Conservation (phyloP, 208 protist genomes). For the Leishmania tarentolae region DNA sequence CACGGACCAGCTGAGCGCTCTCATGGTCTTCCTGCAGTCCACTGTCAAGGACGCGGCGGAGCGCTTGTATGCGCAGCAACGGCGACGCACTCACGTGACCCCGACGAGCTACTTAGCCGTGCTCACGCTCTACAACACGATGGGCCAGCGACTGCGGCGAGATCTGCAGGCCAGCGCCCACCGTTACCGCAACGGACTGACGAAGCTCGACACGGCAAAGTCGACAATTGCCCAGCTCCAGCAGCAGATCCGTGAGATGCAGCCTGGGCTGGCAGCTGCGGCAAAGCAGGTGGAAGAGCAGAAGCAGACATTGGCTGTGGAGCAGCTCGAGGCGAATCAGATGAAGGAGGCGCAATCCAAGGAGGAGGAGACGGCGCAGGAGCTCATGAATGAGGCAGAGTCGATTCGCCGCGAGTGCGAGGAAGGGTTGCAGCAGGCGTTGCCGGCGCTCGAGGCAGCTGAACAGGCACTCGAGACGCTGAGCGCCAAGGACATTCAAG, state of each 20-base stretch:
- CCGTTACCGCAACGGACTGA: slow-evolving; percentile 87
- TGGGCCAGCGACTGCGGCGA: slow-evolving; percentile 75
- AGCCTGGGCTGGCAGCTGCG: slow-evolving; percentile 92
- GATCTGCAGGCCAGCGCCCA: slow-evolving; percentile 49
- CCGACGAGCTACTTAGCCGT: slow-evolving; percentile 96
- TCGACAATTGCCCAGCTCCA: slow-evolving; percentile 93
- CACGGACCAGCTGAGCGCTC: slow-evolving; percentile 54
- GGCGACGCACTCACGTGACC: slow-evolving; percentile 94
- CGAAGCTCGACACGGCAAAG: slow-evolving; percentile 94
- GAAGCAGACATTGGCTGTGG: slow-evolving; percentile 78
- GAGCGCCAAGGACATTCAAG: slow-evolving; percentile 91
- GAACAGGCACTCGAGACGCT: slow-evolving; percentile 92
- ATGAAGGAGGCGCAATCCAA: slow-evolving; percentile 71
- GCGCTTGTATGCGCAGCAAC: slow-evolving; percentile 86
- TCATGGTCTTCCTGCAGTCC: slow-evolving; percentile 92
- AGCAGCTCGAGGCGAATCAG: slow-evolving; percentile 89
- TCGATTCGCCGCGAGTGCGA: slow-evolving; percentile 89
- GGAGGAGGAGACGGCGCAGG: slow-evolving; percentile 85
- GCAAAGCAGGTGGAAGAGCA: slow-evolving; percentile 90
- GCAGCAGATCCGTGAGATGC: slow-evolving; percentile 92
- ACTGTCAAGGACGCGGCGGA: slow-evolving; percentile 81
- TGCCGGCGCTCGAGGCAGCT: slow-evolving; percentile 93
- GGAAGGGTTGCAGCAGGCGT: slow-evolving; percentile 92
- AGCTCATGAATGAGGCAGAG: slow-evolving; percentile 86
- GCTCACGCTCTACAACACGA: slow-evolving; percentile 85